phyloP scores from a whole-genome alignment of 441 rosid species.

The Brassica hybrid region DNA sequence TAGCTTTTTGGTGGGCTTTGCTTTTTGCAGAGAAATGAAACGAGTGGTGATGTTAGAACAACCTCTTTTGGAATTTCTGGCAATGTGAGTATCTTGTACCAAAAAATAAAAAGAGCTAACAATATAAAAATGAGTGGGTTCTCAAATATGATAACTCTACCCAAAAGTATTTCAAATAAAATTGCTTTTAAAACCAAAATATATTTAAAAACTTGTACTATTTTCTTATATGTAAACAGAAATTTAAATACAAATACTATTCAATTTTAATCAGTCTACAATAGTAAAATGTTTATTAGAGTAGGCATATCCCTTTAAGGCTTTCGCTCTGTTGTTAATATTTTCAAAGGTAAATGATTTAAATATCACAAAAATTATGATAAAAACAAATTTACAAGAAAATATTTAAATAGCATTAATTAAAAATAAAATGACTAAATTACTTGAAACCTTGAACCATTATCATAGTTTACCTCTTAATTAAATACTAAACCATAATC shows the following conservation, averaged over 20 bases:
- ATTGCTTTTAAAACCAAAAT: not conserved
- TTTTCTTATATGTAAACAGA: not conserved
- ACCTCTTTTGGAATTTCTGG: not conserved
- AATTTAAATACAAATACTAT: no score
- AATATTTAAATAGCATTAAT: not conserved
- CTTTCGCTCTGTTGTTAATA: not conserved
- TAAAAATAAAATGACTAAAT: not conserved
- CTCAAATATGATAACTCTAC: not conserved
- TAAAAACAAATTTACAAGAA: not conserved
- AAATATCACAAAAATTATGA: not conserved
- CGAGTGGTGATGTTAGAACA: constrained; percentile 21
- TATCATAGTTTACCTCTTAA: not conserved
- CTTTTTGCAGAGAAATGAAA: constrained; percentile 34
- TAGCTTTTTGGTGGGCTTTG: constrained; percentile 24
- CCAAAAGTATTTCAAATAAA: not conserved
- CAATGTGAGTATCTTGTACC: not conserved
- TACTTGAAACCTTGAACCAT: not conserved
- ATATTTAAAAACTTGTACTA: not conserved
- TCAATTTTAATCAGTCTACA: no score
- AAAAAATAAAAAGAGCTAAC: no score
- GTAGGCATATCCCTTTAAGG: not conserved
- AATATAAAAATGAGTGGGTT: not conserved
- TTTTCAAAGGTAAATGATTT: not conserved
- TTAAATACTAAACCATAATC: not conserved
- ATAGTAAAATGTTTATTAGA: not conserved